A percentile compares a stretch with the other conserved stretches of the same genome.
Conservation (phyloP, 2,329 filamentous ascomycete genomes). For the Fusarium sp. region DNA sequence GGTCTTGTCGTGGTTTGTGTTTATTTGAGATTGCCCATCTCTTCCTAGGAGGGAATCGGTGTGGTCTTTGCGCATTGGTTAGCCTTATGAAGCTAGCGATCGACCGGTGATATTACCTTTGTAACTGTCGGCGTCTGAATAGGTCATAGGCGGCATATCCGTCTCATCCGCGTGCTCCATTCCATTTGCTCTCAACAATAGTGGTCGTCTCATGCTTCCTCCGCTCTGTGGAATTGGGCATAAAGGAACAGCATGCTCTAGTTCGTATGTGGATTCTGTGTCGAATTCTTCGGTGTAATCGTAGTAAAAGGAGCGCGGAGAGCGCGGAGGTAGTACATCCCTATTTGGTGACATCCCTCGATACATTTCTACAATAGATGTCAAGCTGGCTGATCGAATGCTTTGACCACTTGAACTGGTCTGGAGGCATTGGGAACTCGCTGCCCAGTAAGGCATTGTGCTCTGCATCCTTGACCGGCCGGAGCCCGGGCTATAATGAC, state of each 20-base stretch:
- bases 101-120: slow-evolving; percentile 6
- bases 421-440: slow-evolving; percentile 52
- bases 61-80: not conserved
- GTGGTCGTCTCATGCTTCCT: slow-evolving; percentile 44
- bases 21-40: not conserved
- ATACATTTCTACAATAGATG: slow-evolving; percentile 67
- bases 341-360: slow-evolving; percentile 48
- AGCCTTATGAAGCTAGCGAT: not conserved
- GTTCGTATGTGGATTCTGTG: slow-evolving; percentile 41
- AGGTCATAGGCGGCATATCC: not conserved
- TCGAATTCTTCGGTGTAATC: slow-evolving; percentile 70
- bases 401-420: slow-evolving; percentile 56
- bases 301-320: slow-evolving; percentile 62
- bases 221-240: slow-evolving; percentile 52
- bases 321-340: slow-evolving; percentile 48
- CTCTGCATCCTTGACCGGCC: slow-evolving; percentile 56
- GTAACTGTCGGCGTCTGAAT: not conserved
- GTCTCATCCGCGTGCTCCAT: slow-evolving; percentile 13
- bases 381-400: slow-evolving; percentile 63
- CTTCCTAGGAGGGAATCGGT: not conserved
- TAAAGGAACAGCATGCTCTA: slow-evolving; percentile 43
- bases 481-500: slow-evolving; percentile 38
- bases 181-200: slow-evolving; percentile 48
- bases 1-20: not conserved
- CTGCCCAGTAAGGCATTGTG: slow-evolving; percentile 49